These are phyloP conservation scores for Gonapodya sp. DNA, from an alignment of 192 early-diverging fungal genomes.

Conservation along the genomic window DNA sequence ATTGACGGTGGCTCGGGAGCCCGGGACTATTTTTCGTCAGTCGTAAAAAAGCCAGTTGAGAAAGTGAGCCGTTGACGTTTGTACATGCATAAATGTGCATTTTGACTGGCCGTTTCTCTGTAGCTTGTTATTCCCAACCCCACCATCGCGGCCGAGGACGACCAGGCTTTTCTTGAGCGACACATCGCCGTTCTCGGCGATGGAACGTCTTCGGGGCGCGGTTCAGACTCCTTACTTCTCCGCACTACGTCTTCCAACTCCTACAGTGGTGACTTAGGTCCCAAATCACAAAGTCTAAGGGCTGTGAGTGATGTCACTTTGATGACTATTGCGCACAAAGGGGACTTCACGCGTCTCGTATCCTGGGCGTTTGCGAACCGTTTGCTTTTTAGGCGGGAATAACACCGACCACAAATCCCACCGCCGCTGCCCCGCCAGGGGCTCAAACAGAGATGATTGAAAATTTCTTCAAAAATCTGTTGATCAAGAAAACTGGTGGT, in stretches of 20 bases:
- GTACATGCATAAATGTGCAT: no score
- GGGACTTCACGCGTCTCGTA: not conserved
- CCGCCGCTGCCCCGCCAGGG: conserved; percentile 20
- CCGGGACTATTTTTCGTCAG: not conserved
- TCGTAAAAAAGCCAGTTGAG: not conserved
- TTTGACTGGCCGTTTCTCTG: not conserved
- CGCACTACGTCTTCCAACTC: not conserved
- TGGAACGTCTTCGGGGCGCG: conserved; percentile 26
- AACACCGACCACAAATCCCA: not conserved
- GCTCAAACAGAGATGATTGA: conserved; percentile 69
- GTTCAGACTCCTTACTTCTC: conserved; percentile 3
- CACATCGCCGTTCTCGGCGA: conserved; percentile 59
- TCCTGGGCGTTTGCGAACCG: not conserved
- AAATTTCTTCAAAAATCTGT: conserved; percentile 83
- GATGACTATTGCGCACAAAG: not conserved
- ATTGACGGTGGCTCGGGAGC: not conserved
- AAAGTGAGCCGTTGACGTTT: not conserved
- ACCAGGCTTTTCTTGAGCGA: conserved; percentile 77
- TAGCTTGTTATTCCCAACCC: conserved; percentile 51
- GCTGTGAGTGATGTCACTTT: not conserved
- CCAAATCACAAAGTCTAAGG: not conserved
- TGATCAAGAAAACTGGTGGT: conserved; percentile 45
- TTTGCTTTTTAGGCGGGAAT: no score
- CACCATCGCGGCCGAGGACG: conserved; percentile 68
- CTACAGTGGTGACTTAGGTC: not conserved